Conservation (phyloP, 2,329 filamentous ascomycete species). For the Cladosporium sp. region DNA sequence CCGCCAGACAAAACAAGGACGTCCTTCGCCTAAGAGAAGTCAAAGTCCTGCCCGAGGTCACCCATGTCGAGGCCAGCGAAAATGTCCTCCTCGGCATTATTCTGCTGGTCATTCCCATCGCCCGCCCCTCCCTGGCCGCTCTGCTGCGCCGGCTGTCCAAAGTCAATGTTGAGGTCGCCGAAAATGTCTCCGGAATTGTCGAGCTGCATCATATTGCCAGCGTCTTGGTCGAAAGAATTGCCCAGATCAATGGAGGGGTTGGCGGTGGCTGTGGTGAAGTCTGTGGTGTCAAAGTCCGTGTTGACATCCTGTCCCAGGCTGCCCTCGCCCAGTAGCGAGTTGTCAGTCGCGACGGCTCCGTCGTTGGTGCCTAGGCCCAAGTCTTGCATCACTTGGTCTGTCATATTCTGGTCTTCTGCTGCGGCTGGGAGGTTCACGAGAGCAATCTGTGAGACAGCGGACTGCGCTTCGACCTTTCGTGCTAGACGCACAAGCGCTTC, state of each 20-base stretch:
- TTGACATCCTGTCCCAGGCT: slow-evolving; percentile 12
- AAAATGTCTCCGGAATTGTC: slow-evolving; percentile 20
- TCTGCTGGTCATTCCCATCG: slow-evolving; percentile 24
- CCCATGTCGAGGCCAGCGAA: slow-evolving; percentile 40
- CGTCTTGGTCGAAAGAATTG: slow-evolving; percentile 18
- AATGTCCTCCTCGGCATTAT: slow-evolving; percentile 37
- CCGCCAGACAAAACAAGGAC: background rate
- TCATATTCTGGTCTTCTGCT: slow-evolving; percentile 21
- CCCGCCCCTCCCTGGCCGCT: slow-evolving; percentile 18
- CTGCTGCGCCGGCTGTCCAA: slow-evolving; percentile 16
- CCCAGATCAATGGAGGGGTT: slow-evolving; percentile 21
- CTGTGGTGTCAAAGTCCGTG: slow-evolving; percentile 16
- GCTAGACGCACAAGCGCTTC: slow-evolving; percentile 36
- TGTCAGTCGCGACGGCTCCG: background rate
- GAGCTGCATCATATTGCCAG: slow-evolving; percentile 19
- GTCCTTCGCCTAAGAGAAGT: slow-evolving; percentile 20
- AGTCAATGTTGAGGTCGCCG: slow-evolving; percentile 28
- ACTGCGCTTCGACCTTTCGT: slow-evolving; percentile 30
- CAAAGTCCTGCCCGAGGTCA: slow-evolving; percentile 29
- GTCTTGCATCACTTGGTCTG: slow-evolving; percentile 33
- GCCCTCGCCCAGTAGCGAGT: slow-evolving; percentile 3
- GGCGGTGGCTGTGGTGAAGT: slow-evolving; percentile 16
- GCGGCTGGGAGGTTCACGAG: slow-evolving; percentile 23
- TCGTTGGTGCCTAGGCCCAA: slow-evolving; percentile 23
- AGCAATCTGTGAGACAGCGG: slow-evolving; percentile 60